Evolutionary conservation across 2,329 filamentous ascomycete genomes (phyloP), one percentile per base, ranked within the genome.

Genomic region (Beauveria sp.): DNA sequence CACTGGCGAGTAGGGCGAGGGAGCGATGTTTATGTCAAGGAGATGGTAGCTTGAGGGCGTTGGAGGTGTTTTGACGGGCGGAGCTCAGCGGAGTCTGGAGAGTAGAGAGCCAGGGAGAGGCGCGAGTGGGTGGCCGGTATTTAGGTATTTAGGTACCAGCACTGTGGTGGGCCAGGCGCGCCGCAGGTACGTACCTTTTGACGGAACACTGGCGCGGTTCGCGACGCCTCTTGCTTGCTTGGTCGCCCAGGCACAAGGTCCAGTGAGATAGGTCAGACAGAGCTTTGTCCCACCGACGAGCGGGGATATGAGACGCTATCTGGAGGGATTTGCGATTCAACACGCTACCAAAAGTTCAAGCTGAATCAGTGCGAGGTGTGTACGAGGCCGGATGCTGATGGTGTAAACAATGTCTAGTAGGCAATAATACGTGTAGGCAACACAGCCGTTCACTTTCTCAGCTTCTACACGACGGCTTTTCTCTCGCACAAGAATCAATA

Each of bases 231-330:
- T 54, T 45, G 38, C 53, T 53, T 65, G 65, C 64, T 52, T 63
- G 65, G 69, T 72, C 71, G 71, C 70, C 69, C 65, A 69, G 70
- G 69, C 66, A 70, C 67, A 65, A 62, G 34, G 64, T 65, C 56
- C 62, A 65, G 53, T 62, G 47, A 58, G 54, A 62, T 53, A 38
- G n/a, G 46, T 52, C 47, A 46, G 60, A 52, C 38, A 28, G 64
- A 67, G 65, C 66, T 62, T 66, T 66, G 68, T 70, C 67, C 69
- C 69, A 70, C 69, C 60, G 51, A 43, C 58, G 38, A 55, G 63
- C 57, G 64, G 59, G 59, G 59, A 61, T 56, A 45, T 40, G 57
- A 59, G 57, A 59, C 49, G 57, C 43, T 55, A 55, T 56, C 51
- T 50, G 30, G 46, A 59, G 47, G 46, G 56, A 52, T 52, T 42